A percentile compares a stretch with the other conserved stretches of the same genome.
Conservation (phyloP, 129 eudicot genomes). For the Erigeron canadensis region DNA sequence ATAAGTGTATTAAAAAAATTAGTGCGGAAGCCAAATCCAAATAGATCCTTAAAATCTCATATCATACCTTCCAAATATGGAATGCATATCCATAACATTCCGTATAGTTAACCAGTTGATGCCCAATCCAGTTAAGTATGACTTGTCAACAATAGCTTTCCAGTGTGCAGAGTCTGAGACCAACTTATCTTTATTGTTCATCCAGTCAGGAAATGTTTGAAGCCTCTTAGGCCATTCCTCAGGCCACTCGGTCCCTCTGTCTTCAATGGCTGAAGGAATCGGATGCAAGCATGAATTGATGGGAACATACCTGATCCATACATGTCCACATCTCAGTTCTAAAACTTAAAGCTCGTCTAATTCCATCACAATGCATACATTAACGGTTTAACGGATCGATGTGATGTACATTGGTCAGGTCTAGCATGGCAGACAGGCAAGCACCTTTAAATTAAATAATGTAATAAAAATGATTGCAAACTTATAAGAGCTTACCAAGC, state of each 20-base stretch:
- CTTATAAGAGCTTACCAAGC: slow-evolving; percentile 61
- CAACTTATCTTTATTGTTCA: slow-evolving; percentile 63
- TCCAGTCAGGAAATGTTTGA: slow-evolving; percentile 83
- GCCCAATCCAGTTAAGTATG: slow-evolving; percentile 83
- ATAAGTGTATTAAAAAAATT: too few relatives aligned
- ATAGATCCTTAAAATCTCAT: not conserved
- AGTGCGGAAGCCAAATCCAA: too few relatives aligned
- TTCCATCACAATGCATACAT: not conserved
- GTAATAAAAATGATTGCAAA: not conserved
- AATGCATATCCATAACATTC: slow-evolving; percentile 97
- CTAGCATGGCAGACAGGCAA: not conserved
- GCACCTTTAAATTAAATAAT: not conserved
- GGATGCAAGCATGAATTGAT: slow-evolving; percentile 65
- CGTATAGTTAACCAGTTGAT: slow-evolving; percentile 88
- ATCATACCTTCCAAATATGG: slow-evolving; percentile 84
- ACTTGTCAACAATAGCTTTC: slow-evolving; percentile 72
- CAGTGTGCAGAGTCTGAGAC: slow-evolving; percentile 71
- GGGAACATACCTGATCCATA: slow-evolving; percentile 61
- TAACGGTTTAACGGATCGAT: not conserved
- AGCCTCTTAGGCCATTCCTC: slow-evolving; percentile 97
- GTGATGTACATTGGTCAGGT: not conserved
- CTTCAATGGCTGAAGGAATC: slow-evolving; percentile 83
- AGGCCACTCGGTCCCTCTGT: slow-evolving; percentile 97
- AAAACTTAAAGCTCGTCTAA: not conserved
- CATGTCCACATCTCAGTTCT: not conserved